A percentile compares a stretch with the other conserved stretches of the same genome.
Evolutionary conservation across 2,329 filamentous ascomycete genomes (phyloP).

Genomic region (Bipolaris gigantea): DNA sequence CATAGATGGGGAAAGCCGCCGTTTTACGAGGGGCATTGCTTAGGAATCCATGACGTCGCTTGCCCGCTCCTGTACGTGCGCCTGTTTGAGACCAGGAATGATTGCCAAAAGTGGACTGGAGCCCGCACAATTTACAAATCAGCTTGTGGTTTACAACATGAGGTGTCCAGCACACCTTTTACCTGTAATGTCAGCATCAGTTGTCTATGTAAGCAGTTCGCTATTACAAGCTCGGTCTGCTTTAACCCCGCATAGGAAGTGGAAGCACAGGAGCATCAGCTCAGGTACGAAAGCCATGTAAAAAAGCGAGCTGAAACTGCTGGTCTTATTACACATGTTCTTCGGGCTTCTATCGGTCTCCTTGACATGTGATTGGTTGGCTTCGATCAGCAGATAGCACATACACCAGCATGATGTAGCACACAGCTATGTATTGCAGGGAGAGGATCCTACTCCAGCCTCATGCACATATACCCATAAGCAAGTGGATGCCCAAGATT

Average conservation of each 20-base stretch:
- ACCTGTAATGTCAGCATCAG: background rate
- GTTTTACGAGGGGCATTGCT: slow-evolving; percentile 3
- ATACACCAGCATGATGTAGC: background rate
- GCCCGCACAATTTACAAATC: background rate
- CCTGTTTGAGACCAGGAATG: background rate
- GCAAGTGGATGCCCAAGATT: background rate
- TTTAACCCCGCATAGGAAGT: no score
- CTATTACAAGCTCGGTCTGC: background rate
- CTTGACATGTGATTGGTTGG: background rate
- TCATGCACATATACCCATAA: background rate
- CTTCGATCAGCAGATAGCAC: background rate
- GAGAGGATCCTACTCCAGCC: no score
- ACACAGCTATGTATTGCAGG: background rate
- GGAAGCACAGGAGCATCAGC: no score
- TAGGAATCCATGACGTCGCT: slow-evolving; percentile 20
- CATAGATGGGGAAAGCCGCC: slow-evolving; percentile 1
- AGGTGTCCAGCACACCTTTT: background rate
- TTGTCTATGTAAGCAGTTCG: background rate
- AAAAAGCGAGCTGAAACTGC: no score
- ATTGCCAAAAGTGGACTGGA: background rate
- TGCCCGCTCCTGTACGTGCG: background rate
- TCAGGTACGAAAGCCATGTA: no score
- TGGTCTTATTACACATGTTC: no score
- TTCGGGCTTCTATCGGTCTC: background rate
- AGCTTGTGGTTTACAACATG: background rate